Evolutionary conservation across 78 protist genomes (phyloP).

Genomic region (Anaeramoeba flamelloides): DNA sequence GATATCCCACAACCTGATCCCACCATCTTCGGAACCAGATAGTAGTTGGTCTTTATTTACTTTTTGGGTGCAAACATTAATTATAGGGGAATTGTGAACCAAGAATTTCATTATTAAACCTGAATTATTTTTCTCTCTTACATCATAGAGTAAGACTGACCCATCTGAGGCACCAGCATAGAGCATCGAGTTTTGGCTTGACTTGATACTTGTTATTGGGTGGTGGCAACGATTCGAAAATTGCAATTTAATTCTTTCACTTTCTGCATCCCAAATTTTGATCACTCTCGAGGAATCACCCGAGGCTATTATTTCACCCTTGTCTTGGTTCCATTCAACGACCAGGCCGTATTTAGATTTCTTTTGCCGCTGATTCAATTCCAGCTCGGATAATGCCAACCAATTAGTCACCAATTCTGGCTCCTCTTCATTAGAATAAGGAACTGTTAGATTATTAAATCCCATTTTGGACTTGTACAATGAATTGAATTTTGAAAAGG

Average conservation of each 20-base stretch:
- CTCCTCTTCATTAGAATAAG: no score
- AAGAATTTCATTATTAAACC: not conserved
- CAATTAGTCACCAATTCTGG: not conserved
- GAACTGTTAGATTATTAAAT: no score
- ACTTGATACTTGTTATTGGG: not conserved
- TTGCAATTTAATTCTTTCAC: not conserved
- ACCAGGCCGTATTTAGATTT: not conserved
- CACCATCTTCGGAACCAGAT: not conserved
- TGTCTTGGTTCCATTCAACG: not conserved
- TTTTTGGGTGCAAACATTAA: not conserved
- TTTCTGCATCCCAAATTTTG: not conserved
- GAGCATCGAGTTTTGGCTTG: not conserved
- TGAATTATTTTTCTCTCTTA: not conserved
- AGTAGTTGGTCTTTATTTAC: not conserved
- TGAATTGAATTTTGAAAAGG: no score
- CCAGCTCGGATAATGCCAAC: not conserved
- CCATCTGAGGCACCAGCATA: not conserved
- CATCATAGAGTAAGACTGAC: not conserved
- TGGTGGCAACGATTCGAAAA: not conserved
- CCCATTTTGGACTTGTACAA: no score
- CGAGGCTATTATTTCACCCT: not conserved
- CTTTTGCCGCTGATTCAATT: not conserved
- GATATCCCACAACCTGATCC: not conserved
- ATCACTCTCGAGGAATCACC: not conserved
- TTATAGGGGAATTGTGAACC: not conserved